Conservation (phyloP, 768 basidiomycete genomes). For the Leucocoprinus birnbaumii region DNA sequence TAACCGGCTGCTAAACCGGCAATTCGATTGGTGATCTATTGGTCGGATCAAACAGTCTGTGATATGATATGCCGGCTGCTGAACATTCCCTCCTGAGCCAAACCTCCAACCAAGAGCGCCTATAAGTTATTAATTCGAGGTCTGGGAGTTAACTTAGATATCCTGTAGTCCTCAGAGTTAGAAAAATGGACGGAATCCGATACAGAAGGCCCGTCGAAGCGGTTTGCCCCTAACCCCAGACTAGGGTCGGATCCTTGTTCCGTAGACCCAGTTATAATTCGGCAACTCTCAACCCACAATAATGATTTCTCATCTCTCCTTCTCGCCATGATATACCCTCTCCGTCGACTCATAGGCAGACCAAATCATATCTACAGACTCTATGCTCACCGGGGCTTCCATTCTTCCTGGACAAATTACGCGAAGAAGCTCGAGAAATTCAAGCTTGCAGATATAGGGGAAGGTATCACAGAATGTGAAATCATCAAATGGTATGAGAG, state of each 20-base stretch:
- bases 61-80: too few species aligned
- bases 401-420: slow-evolving; percentile 3
- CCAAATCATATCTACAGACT: neutral
- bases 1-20: too few species aligned
- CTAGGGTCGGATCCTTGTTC: slow-evolving; percentile 11
- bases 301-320: neutral
- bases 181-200: neutral
- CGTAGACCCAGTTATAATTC: neutral
- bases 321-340: slow-evolving; percentile 10
- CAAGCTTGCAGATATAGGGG: slow-evolving; percentile 84
- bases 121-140: too few species aligned
- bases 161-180: too few species aligned
- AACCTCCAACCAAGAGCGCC: too few species aligned
- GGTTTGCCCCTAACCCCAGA: slow-evolving; percentile 7
- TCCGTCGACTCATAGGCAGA: slow-evolving; percentile 8
- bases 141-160: too few species aligned
- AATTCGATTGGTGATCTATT: too few species aligned
- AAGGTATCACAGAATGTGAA: slow-evolving; percentile 90
- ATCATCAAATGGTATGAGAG: slow-evolving; percentile 73
- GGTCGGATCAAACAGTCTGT: too few species aligned
- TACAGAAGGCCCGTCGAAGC: neutral
- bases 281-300: neutral
- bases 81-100: too few species aligned
- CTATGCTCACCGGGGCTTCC: neutral
- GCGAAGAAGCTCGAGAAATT: slow-evolving; percentile 40